These are phyloP conservation scores for Rachicladosporium sp. DNA, from an alignment of 2,329 filamentous ascomycete genomes.

Conservation along the genomic window DNA sequence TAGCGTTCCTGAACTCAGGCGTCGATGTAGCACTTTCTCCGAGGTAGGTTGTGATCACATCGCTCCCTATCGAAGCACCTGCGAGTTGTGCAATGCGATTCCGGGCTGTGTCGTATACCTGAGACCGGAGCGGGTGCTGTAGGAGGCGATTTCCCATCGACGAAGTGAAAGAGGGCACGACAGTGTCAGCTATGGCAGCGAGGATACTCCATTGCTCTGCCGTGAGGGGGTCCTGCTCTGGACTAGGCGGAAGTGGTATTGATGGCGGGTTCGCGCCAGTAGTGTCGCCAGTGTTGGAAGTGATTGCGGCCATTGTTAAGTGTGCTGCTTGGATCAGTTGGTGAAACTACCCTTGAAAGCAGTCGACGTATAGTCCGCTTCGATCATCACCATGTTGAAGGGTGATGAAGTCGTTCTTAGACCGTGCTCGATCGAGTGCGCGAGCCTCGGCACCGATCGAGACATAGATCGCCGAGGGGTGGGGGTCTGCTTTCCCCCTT, in stretches of 20 bases:
- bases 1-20: constrained; percentile 40
- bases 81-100: constrained; percentile 34
- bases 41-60: constrained; percentile 17
- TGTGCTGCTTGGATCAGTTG: too few species aligned
- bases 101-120: constrained; percentile 38
- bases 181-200: constrained; percentile 43
- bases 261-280: background rate
- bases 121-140: constrained; percentile 14
- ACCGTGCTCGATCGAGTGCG: too few species aligned
- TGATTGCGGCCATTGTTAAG: background rate
- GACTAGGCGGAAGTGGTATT: constrained; percentile 34
- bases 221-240: constrained; percentile 38
- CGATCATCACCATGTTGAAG: too few species aligned
- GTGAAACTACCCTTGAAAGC: too few species aligned
- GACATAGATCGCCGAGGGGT: too few species aligned
- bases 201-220: constrained; percentile 47
- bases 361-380: too few species aligned
- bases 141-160: constrained; percentile 13
- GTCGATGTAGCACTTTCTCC: constrained; percentile 29
- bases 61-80: constrained; percentile 28
- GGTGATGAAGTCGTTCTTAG: too few species aligned
- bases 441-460: too few species aligned
- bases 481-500: too few species aligned
- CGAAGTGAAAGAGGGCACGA: constrained; percentile 45
- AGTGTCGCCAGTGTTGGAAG: background rate